Conservation (phyloP, 2,329 filamentous ascomycete genomes). For the Cercospora beticola region DNA sequence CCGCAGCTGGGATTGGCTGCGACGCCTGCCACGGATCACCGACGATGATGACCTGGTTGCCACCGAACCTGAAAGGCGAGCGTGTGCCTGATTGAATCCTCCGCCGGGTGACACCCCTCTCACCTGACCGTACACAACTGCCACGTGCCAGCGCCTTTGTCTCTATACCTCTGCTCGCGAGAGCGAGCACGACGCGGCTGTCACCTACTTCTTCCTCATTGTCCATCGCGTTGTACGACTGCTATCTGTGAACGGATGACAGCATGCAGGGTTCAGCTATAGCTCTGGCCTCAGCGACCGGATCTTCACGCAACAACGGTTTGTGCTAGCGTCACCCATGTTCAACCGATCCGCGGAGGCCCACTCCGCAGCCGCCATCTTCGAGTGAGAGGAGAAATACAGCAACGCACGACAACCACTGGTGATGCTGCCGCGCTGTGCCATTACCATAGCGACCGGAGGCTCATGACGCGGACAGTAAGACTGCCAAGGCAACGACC, state of each 20-base stretch:
- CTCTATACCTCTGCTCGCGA: neutral
- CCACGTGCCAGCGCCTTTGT: neutral
- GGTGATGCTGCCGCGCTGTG: neutral
- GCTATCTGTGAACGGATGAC: neutral
- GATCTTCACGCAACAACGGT: neutral
- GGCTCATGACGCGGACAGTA: neutral
- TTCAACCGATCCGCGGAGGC: neutral
- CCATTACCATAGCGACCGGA: neutral
- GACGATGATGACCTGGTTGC: neutral
- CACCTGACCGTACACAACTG: neutral
- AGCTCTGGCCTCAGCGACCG: neutral
- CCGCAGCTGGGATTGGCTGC: neutral
- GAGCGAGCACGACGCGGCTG: neutral
- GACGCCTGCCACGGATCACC: neutral
- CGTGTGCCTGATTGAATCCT: neutral
- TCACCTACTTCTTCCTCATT: neutral
- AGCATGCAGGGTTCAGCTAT: neutral
- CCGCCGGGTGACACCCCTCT: neutral
- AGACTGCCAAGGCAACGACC: neutral
- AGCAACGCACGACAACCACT: neutral
- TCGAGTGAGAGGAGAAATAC: neutral
- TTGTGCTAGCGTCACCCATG: neutral
- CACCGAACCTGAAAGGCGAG: neutral
- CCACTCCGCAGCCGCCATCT: neutral
- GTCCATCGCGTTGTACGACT: neutral